These are phyloP conservation scores for Oryza meyeriana DNA, from an alignment of 176 grass and related monocot species.

Conservation along the genomic window DNA sequence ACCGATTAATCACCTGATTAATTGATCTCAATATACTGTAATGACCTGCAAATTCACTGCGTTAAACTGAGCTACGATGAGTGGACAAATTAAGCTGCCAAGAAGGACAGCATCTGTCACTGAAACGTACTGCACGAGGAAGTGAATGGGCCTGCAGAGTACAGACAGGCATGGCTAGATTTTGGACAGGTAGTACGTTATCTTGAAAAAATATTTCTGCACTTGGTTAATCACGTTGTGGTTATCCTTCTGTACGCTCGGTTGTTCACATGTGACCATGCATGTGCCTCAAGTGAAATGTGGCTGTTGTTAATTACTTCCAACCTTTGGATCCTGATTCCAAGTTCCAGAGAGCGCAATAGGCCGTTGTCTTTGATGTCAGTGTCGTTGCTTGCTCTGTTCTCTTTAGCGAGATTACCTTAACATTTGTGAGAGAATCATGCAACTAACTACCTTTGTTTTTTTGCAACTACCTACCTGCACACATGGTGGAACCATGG, in stretches of 20 bases:
- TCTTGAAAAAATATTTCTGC: background rate
- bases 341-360: background rate
- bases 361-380: background rate
- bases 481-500: background rate
- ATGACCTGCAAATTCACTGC: background rate
- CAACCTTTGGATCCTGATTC: background rate
- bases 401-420: background rate
- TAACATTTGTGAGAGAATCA: background rate
- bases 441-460: background rate
- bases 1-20: background rate
- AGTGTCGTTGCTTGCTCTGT: too few species aligned
- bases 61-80: background rate
- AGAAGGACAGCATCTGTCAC: background rate
- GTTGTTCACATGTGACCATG: background rate
- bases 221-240: background rate
- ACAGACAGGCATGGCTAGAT: background rate
- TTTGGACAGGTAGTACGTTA: background rate
- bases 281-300: background rate
- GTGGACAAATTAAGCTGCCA: background rate
- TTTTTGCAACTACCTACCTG: background rate
- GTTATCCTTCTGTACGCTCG: background rate
- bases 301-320: background rate
- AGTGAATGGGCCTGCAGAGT: background rate
- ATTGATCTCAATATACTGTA: background rate
- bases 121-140: background rate